A percentile compares a stretch with the other conserved stretches of the same genome.
Evolutionary conservation across 495 filamentous ascomycete species (phyloP).

Genomic region (Glarea lozoyensis): DNA sequence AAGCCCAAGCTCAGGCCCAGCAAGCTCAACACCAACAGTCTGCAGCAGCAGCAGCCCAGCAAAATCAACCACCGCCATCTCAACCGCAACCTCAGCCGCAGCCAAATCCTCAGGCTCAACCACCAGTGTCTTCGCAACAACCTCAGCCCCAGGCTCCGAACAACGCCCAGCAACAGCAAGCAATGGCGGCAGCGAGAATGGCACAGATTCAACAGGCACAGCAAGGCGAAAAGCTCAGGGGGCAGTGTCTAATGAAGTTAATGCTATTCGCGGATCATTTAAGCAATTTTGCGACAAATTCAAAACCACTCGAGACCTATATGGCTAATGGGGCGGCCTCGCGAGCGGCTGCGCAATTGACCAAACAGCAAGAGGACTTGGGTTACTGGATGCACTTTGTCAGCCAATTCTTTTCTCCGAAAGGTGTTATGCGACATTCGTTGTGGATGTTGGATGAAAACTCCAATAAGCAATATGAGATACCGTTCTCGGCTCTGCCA

Average conservation of each 20-base stretch:
- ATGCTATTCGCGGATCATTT: conserved; percentile 63
- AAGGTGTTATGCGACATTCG: conserved; percentile 58
- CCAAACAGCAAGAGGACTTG: conserved; percentile 51
- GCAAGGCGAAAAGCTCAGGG: conserved; percentile 40
- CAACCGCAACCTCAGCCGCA: conserved; percentile 27
- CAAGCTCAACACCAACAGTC: conserved; percentile 21
- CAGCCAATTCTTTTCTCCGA: conserved; percentile 62
- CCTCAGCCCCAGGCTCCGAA: conserved; percentile 22
- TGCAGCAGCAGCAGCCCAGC: conserved; percentile 6
- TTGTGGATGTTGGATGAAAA: conserved; percentile 33
- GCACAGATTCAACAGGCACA: conserved; percentile 43
- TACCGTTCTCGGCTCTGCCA: conserved; percentile 62
- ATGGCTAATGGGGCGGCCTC: conserved; percentile 13
- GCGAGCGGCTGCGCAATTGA: conserved; percentile 31
- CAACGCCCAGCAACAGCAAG: conserved; percentile 24
- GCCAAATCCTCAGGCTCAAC: conserved; percentile 32
- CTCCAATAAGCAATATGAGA: conserved; percentile 62
- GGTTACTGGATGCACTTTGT: conserved; percentile 69
- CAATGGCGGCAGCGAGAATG: conserved; percentile 25
- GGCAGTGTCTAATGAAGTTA: conserved; percentile 51
- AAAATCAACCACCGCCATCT: conserved; percentile 35
- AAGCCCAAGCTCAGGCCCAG: conserved; percentile 24
- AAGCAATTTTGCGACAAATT: conserved; percentile 52
- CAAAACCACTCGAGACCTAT: conserved; percentile 18
- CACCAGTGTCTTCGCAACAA: conserved; percentile 30